A percentile compares a stretch with the other conserved stretches of the same genome.
phyloP scores from a whole-genome alignment of 108 stramenopile genomes.

The Aurantiochytrium sp. region DNA sequence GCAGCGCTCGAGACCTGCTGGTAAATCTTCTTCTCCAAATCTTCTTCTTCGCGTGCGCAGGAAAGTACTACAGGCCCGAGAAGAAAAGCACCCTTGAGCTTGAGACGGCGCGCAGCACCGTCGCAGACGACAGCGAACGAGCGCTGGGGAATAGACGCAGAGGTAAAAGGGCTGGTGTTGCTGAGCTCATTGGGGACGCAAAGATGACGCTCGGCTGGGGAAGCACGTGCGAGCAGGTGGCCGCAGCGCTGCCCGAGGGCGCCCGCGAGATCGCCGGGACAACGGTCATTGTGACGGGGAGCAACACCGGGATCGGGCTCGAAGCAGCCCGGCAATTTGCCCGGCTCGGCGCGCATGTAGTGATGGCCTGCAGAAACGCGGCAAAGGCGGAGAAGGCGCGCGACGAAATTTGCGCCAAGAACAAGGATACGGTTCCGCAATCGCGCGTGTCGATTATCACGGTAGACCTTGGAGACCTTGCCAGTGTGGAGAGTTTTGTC shows the following conservation, averaged over 20 bases:
- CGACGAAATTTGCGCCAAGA: neutral
- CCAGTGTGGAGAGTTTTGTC: neutral
- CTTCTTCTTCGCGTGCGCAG: too few relatives aligned
- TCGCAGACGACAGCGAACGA: neutral
- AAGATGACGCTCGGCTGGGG: neutral
- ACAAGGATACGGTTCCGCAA: neutral
- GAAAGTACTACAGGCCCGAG: too few relatives aligned
- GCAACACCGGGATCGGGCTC: slow-evolving; percentile 63
- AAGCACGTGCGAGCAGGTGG: slow-evolving; percentile 12
- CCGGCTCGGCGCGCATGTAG: slow-evolving; percentile 56
- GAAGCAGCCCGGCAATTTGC: slow-evolving; percentile 69
- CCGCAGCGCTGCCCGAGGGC: neutral
- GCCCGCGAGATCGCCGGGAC: slow-evolving; percentile 15
- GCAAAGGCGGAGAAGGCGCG: neutral
- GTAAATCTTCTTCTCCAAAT: too few relatives aligned
- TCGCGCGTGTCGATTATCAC: neutral
- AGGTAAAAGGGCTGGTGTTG: neutral
- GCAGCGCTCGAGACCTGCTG: too few relatives aligned
- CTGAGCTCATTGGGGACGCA: neutral
- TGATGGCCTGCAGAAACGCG: slow-evolving; percentile 18
- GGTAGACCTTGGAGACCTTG: neutral
- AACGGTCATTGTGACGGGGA: slow-evolving; percentile 65
- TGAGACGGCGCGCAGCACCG: neutral
- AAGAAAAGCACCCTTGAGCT: too few relatives aligned
- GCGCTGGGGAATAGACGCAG: neutral